Conservation (phyloP, 306 rosid genomes). For the Arachis hypogaea region DNA sequence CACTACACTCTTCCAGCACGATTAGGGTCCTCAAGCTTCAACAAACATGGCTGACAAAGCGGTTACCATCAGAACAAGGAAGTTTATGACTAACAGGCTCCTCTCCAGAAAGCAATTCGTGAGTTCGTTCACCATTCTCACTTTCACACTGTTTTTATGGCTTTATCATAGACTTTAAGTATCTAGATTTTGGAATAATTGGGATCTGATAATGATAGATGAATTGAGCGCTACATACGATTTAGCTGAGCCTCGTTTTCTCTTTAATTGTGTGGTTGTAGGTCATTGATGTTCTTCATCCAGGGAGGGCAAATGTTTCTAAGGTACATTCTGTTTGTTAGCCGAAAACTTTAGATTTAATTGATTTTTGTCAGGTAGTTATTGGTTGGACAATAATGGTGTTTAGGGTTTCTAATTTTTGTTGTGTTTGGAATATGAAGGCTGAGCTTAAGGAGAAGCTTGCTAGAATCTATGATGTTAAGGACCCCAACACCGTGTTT, state of each 20-base stretch:
- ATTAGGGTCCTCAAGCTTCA: too few species aligned
- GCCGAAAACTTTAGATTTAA: neutral
- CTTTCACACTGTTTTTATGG: neutral
- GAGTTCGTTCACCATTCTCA: constrained; percentile 24
- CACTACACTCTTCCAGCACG: too few species aligned
- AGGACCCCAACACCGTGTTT: constrained; percentile 75
- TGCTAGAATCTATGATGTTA: constrained; percentile 70
- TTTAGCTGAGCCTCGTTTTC: too few species aligned
- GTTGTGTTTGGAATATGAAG: constrained; percentile 37
- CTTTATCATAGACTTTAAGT: too few species aligned
- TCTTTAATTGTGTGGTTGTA: constrained; percentile 28
- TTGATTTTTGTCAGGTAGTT: neutral
- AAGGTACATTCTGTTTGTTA: constrained; percentile 51
- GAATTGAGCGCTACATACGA: neutral
- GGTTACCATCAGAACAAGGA: constrained; percentile 80
- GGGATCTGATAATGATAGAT: neutral
- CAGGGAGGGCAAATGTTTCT: constrained; percentile 90
- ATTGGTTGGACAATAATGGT: neutral
- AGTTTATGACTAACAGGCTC: constrained; percentile 87
- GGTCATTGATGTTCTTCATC: constrained; percentile 87
- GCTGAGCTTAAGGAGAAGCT: constrained; percentile 90
- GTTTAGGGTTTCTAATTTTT: neutral
- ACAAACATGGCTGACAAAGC: constrained; percentile 83
- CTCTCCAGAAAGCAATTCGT: constrained; percentile 91
- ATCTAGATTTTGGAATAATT: too few species aligned